These are phyloP conservation scores for Xylogone sp. DNA, from an alignment of 2,329 filamentous ascomycete species.

Conservation along the genomic window DNA sequence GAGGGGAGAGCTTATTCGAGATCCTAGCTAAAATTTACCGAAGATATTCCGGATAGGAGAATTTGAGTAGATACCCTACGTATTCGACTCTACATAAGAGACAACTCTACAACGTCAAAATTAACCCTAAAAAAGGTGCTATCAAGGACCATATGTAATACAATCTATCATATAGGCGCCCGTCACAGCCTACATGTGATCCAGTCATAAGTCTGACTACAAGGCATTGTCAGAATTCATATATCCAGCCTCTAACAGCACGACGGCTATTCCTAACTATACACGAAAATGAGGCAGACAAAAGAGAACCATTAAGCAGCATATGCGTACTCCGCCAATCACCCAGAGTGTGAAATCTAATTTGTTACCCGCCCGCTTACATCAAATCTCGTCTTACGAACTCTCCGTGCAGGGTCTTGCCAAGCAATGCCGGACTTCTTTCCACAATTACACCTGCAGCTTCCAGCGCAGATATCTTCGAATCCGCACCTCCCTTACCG, in stretches of 20 bases:
- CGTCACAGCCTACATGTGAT: conserved; percentile 1
- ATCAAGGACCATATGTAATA: conserved; percentile 3
- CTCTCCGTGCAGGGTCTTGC: conserved; percentile 90
- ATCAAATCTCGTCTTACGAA: conserved; percentile 95
- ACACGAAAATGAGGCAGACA: conserved; percentile 27
- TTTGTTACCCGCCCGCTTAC: conserved; percentile 45
- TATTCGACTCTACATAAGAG: too few relatives aligned
- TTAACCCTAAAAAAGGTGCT: background rate
- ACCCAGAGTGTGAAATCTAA: conserved; percentile 15
- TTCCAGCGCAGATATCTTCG: conserved; percentile 95
- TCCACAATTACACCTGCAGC: conserved; percentile 92
- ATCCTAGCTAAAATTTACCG: background rate
- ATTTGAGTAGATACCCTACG: too few relatives aligned
- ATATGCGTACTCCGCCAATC: conserved; percentile 21
- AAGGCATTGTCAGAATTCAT: background rate
- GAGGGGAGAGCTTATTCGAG: background rate
- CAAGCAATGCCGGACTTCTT: conserved; percentile 85
- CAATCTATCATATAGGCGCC: too few relatives aligned
- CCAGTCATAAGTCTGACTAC: background rate
- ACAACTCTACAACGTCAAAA: too few relatives aligned
- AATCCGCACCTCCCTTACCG: conserved; percentile 96
- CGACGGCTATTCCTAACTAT: conserved; percentile 27
- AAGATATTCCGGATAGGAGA: background rate
- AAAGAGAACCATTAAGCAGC: conserved; percentile 21
- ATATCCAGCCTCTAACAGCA: background rate